Evolutionary conservation across 2,329 filamentous ascomycete genomes (phyloP).

Genomic region (Trichoderma sp.): DNA sequence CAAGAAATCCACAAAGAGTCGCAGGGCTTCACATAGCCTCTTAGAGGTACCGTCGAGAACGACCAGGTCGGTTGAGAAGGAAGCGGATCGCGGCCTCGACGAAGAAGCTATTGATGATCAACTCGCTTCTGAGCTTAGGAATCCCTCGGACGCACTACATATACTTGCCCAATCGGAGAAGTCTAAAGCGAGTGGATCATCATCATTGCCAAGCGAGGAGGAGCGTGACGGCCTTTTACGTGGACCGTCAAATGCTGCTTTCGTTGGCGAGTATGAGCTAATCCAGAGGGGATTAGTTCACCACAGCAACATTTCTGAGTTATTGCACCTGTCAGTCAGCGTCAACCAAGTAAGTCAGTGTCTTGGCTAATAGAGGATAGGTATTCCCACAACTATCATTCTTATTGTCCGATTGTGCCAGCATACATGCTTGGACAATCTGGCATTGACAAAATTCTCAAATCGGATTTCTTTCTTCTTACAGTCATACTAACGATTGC

Average conservation of each 20-base stretch:
- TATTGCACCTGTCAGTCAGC: neutral
- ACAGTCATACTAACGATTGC: neutral
- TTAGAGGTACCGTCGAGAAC: neutral
- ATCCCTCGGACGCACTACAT: conserved; percentile 3
- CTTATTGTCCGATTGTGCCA: conserved; percentile 6
- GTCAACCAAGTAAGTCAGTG: neutral
- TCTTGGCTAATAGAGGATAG: neutral
- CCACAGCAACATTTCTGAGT: neutral
- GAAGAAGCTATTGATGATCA: neutral
- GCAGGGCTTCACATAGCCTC: neutral
- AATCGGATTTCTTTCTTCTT: neutral
- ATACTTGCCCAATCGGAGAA: conserved; percentile 1
- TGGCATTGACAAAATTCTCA: neutral
- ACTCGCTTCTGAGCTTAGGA: neutral
- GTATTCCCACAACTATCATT: neutral
- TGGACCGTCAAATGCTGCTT: neutral
- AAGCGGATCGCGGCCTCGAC: neutral
- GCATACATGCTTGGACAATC: neutral
- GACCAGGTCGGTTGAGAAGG: neutral
- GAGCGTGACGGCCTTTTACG: neutral
- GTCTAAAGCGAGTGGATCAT: neutral
- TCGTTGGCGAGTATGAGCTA: neutral
- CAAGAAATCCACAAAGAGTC: neutral
- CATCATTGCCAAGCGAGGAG: neutral
- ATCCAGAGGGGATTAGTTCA: neutral